phyloP scores from a whole-genome alignment of 768 basidiomycete species.

The Pseudohyphozyma bogoriensis region DNA sequence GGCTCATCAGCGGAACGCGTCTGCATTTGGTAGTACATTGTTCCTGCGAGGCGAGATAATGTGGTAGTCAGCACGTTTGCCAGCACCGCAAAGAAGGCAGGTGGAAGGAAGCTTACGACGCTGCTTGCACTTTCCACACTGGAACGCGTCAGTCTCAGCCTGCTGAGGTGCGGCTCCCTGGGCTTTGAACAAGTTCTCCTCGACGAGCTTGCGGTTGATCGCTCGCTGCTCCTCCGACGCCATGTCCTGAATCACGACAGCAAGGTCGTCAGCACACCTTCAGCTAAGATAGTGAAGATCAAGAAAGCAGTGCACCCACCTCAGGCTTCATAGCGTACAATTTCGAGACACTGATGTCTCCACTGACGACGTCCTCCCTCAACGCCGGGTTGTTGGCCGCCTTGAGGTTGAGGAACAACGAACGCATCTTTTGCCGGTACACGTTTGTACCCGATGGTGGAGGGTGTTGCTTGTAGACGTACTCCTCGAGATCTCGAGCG shows the following conservation, averaged over 20 bases:
- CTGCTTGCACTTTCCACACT: conserved; percentile 90
- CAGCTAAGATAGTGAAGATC: not conserved
- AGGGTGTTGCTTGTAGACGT: conserved; percentile 46
- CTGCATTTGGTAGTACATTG: conserved; percentile 68
- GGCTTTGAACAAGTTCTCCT: conserved; percentile 80
- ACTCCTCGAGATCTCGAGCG: conserved; percentile 61
- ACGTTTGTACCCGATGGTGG: conserved; percentile 39
- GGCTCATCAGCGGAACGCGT: conserved; percentile 97
- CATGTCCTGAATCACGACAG: conserved; percentile 61
- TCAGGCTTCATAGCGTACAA: conserved; percentile 73
- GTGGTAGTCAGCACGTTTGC: too few species aligned
- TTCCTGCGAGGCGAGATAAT: too few species aligned
- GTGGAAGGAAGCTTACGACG: conserved; percentile 40
- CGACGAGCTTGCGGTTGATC: conserved; percentile 66
- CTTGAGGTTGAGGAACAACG: conserved; percentile 84
- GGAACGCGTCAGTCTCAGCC: conserved; percentile 96
- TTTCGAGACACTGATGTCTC: conserved; percentile 58
- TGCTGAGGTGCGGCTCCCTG: conserved; percentile 79
- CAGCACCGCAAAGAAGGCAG: not conserved
- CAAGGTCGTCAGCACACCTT: not conserved
- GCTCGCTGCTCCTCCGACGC: conserved; percentile 84
- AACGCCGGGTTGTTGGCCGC: conserved; percentile 85
- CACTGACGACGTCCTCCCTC: conserved; percentile 73
- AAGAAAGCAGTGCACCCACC: conserved; percentile 42
- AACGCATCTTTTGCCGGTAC: conserved; percentile 74